These are phyloP conservation scores for Xylaria flabelliformis DNA, from an alignment of 495 filamentous ascomycete species.

Conservation along the genomic window DNA sequence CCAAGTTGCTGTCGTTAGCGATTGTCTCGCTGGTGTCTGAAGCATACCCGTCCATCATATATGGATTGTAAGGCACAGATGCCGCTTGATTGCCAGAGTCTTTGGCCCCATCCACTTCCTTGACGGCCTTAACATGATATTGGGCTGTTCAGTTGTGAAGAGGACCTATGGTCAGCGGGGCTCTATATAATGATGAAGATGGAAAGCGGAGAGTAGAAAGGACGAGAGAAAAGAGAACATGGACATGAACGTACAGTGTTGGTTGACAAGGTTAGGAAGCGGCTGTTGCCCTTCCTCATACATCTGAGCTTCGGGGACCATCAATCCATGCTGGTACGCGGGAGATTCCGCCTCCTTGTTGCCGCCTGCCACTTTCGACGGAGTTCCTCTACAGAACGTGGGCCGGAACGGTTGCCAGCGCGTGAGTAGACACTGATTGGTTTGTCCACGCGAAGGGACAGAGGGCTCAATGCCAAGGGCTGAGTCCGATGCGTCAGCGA, in stretches of 20 bases:
- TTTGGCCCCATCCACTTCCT: background rate
- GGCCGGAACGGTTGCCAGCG: background rate
- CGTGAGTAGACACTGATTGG: background rate
- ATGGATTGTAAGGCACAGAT: background rate
- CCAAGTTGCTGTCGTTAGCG: background rate
- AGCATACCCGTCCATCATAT: background rate
- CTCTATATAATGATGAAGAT: background rate
- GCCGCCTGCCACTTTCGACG: background rate
- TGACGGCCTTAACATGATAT: background rate
- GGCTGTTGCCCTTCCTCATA: background rate
- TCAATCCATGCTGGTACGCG: background rate
- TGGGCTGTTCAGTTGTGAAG: background rate
- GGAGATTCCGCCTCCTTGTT: background rate
- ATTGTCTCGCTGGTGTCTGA: background rate
- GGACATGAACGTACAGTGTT: background rate
- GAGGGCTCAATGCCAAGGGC: background rate
- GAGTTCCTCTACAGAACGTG: background rate
- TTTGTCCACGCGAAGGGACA: background rate
- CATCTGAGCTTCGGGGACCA: background rate
- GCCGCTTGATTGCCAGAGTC: background rate
- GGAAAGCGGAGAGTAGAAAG: background rate
- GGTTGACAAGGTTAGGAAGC: background rate
- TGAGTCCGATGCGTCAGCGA: background rate
- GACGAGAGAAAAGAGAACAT: background rate
- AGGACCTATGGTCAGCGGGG: background rate